Evolutionary conservation across 2,329 filamentous ascomycete genomes (phyloP).

Genomic region (Trichocomaceae sp.): DNA sequence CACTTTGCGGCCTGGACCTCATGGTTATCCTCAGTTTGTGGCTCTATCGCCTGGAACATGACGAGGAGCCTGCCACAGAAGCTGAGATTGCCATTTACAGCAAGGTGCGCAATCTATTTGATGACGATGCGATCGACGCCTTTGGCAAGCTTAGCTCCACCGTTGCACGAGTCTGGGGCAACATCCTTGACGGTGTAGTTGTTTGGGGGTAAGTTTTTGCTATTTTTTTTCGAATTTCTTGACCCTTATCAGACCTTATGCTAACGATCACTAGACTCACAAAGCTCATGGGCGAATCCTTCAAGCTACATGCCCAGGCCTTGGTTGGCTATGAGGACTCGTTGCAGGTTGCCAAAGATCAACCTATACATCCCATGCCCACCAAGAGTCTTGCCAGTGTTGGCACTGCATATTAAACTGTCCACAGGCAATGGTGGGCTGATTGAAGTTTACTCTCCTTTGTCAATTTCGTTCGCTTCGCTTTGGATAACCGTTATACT

Average conservation of each 20-base stretch:
- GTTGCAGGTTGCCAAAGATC: constrained; percentile 34
- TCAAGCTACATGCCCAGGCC: constrained; percentile 92
- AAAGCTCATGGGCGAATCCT: constrained; percentile 95
- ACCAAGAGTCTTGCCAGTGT: constrained; percentile 39
- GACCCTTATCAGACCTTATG: neutral
- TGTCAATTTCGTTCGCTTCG: constrained; percentile 14
- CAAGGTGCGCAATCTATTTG: constrained; percentile 77
- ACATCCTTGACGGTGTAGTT: constrained; percentile 96
- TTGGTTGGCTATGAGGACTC: constrained; percentile 86
- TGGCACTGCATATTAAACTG: constrained; percentile 35
- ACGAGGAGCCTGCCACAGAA: constrained; percentile 66
- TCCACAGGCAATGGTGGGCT: neutral
- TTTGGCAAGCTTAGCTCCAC: constrained; percentile 90
- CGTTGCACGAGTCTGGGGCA: constrained; percentile 91
- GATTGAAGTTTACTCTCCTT: constrained; percentile 10
- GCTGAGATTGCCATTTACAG: constrained; percentile 39
- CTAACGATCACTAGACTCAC: constrained; percentile 33
- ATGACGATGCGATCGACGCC: constrained; percentile 78
- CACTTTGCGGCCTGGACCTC: constrained; percentile 89
- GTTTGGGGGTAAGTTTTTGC: constrained; percentile 84
- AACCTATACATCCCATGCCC: constrained; percentile 38
- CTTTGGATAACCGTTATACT: constrained; percentile 9
- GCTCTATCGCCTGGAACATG: constrained; percentile 98
- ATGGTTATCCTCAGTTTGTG: constrained; percentile 97
- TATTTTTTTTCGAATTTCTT: neutral